Evolutionary conservation across 192 early-diverging fungal species (phyloP), one percentile per base, ranked within the genome.

Genomic region (Chytriomyces confervae): DNA sequence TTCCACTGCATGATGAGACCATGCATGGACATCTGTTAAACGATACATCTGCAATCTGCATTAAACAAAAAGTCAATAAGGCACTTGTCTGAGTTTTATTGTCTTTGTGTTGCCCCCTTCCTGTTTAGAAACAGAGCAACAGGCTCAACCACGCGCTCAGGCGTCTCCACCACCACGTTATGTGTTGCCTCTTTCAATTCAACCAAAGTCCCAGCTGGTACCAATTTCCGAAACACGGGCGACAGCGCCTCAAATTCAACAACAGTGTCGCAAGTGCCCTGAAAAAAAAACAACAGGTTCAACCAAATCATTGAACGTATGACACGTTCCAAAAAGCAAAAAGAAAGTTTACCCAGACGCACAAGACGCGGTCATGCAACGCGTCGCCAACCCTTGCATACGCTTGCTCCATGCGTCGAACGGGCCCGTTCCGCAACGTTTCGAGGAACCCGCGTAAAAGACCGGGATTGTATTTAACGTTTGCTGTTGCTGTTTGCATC

Each of bases 341-440:
- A 18, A 7, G 18, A 7, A 7, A 18, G 9, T 24, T 9, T 64
- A 69, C 69, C 69, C 69, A 71, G 18, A 71, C 50, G 29, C 69
- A 71, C 13, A 8, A 50, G 23, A 71, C 27, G 16, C 69, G 69
- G 60, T 43, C 11, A 10, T 50, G 50, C 6, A 71, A 71, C 27
- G 7, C 27, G 27, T 16, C n/a, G 1, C 50, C 4, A 13, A 71
- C 50, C 7, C 50, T 9, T 23, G 9, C 50, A 29, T 71, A 71
- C 20, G 29, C 24, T 7, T 8, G 7, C 7, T 57, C 49, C 50
- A 71, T 50, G 69, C 50, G 7, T 50, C 69, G 69, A 13, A 71
- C 44, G 20, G 69, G 69, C 16, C 69, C 69, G 69, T 71, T 71
- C 44, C 8, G 69, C 7, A 50, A 47, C 9, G 69, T 71, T 50